Evolutionary conservation across 805 yeast genomes (phyloP).

Genomic region (Yarrowia deformans): DNA sequence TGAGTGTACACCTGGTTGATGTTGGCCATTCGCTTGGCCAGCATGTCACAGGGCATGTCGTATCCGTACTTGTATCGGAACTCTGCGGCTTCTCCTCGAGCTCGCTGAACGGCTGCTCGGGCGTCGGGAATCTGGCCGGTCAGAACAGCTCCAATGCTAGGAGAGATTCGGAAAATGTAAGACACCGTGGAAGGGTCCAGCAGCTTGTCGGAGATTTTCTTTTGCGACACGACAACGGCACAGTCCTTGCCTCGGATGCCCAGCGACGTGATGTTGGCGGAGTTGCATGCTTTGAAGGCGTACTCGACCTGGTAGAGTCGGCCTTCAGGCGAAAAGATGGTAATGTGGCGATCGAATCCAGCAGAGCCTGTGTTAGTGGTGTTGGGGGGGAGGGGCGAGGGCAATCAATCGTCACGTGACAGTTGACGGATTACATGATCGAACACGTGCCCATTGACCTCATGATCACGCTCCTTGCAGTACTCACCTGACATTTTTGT

Average conservation of each 20-base stretch:
- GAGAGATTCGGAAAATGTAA: slow-evolving; percentile 82
- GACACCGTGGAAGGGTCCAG: slow-evolving; percentile 87
- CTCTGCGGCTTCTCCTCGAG: slow-evolving; percentile 95
- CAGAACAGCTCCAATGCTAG: slow-evolving; percentile 84
- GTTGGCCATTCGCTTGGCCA: slow-evolving; percentile 95
- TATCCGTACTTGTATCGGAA: slow-evolving; percentile 93
- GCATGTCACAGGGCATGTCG: slow-evolving; percentile 93
- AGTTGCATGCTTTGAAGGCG: slow-evolving; percentile 95
- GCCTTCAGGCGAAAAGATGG: slow-evolving; percentile 98
- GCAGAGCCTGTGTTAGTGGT: slow-evolving; percentile 66
- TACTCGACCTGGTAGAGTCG: slow-evolving; percentile 97
- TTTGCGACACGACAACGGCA: slow-evolving; percentile 89
- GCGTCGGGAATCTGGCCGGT: slow-evolving; percentile 96
- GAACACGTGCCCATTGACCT: background rate
- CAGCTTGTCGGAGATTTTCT: slow-evolving; percentile 94
- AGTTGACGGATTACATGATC: background rate
- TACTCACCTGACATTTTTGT: slow-evolving; percentile 31
- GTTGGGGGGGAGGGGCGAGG: background rate
- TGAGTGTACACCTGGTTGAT: slow-evolving; percentile 95
- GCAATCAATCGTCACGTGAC: too few relatives aligned
- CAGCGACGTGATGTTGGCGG: slow-evolving; percentile 86
- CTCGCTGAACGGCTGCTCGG: slow-evolving; percentile 85
- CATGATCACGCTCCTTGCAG: too few relatives aligned
- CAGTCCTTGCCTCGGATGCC: slow-evolving; percentile 88
- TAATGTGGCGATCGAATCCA: slow-evolving; percentile 99